These are phyloP conservation scores for Pulveroboletus sp. DNA, from an alignment of 768 basidiomycete species.

Conservation along the genomic window DNA sequence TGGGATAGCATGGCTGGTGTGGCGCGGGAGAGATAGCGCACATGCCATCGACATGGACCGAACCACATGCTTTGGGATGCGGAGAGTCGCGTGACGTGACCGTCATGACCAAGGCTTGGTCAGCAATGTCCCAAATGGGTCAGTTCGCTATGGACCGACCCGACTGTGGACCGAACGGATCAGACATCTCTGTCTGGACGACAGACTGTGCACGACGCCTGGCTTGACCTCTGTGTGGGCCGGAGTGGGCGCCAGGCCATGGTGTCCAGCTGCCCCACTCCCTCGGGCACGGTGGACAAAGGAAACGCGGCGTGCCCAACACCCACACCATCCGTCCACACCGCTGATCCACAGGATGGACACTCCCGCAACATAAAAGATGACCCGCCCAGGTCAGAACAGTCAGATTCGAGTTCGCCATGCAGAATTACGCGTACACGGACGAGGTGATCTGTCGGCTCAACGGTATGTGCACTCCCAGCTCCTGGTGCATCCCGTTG, in stretches of 20 bases:
- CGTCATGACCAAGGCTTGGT: not conserved
- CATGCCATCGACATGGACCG: conserved; percentile 12
- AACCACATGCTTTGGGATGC: too few relatives aligned
- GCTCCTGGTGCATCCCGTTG: not conserved
- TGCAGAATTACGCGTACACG: conserved; percentile 4
- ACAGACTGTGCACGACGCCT: not conserved
- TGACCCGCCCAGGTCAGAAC: not conserved
- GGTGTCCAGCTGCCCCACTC: too few relatives aligned
- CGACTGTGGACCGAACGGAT: too few relatives aligned
- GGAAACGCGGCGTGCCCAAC: not conserved
- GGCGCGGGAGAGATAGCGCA: conserved; percentile 17
- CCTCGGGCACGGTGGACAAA: not conserved
- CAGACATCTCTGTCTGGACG: too few relatives aligned
- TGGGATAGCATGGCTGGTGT: not conserved
- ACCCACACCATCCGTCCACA: not conserved
- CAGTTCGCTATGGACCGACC: too few relatives aligned
- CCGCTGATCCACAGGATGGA: not conserved
- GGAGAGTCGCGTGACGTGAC: conserved; percentile 12
- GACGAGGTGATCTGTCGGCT: not conserved
- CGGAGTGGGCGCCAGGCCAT: too few relatives aligned
- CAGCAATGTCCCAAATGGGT: too few relatives aligned
- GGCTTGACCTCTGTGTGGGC: not conserved
- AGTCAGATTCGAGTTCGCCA: not conserved
- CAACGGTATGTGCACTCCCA: not conserved
- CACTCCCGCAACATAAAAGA: not conserved